These are phyloP conservation scores for Iberis pinnata DNA, from an alignment of 345 rosid species.

Conservation along the genomic window DNA sequence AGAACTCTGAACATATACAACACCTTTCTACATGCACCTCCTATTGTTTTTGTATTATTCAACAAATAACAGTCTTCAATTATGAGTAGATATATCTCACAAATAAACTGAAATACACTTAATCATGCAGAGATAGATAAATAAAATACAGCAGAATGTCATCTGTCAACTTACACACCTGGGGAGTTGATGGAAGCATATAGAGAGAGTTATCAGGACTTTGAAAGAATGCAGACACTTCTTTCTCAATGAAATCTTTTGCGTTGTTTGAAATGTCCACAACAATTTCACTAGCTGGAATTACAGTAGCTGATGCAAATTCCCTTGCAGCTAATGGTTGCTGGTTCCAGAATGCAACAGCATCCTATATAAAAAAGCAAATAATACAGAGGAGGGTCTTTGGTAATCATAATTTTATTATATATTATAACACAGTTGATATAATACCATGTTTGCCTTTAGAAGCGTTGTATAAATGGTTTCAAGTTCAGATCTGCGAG, in stretches of 20 bases:
- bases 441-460: conserved; percentile 73
- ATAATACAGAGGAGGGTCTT: neutral
- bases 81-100: neutral
- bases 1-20: neutral
- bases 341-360: conserved; percentile 78
- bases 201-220: conserved; percentile 83
- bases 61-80: too few relatives aligned
- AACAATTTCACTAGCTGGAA: conserved; percentile 71
- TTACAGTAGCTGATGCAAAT: conserved; percentile 72
- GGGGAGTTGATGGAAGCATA: conserved; percentile 92
- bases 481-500: conserved; percentile 90
- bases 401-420: neutral
- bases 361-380: conserved; percentile 44
- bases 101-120: too few relatives aligned
- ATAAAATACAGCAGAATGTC: conserved; percentile 1
- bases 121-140: neutral
- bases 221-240: conserved; percentile 73
- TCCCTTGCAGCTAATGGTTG: conserved; percentile 83
- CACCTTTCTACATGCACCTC: too few relatives aligned
- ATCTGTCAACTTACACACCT: conserved; percentile 44
- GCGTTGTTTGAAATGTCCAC: conserved; percentile 64
- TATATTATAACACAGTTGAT: neutral
- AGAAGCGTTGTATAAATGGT: conserved; percentile 69
- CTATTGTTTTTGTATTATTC: too few relatives aligned
- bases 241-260: conserved; percentile 70